Conservation (phyloP, 2,329 filamentous ascomycete species). For the Neocatenulostroma microsporum region DNA sequence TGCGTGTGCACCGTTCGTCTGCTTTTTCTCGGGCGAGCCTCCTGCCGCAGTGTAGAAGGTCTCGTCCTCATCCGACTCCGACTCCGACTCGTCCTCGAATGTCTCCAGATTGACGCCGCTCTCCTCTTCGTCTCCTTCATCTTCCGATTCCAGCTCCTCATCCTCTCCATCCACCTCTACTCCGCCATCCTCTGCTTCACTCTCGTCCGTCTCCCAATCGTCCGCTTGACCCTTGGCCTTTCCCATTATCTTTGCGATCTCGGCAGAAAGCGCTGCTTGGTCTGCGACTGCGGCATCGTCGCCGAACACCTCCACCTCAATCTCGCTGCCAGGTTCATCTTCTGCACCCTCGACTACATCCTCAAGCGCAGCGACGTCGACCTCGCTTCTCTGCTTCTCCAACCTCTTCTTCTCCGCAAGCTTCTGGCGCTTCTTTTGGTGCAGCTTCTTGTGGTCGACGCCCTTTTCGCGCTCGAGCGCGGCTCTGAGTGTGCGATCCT, state of each 20-base stretch:
- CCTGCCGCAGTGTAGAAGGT: slow-evolving; percentile 17
- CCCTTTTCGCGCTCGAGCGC: slow-evolving; percentile 53
- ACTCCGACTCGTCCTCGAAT: slow-evolving; percentile 31
- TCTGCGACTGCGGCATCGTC: no score
- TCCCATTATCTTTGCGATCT: slow-evolving; percentile 20
- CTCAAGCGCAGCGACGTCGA: slow-evolving; percentile 23
- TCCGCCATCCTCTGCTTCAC: slow-evolving; percentile 20
- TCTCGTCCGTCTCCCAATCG: slow-evolving; percentile 26
- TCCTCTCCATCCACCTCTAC: slow-evolving; percentile 35
- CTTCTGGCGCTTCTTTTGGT: slow-evolving; percentile 47
- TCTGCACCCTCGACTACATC: slow-evolving; percentile 22
- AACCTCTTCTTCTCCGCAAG: slow-evolving; percentile 44
- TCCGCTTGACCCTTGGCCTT: slow-evolving; percentile 20
- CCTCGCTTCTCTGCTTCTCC: slow-evolving; percentile 23
- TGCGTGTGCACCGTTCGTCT: slow-evolving; percentile 30
- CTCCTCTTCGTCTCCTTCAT: slow-evolving; percentile 38
- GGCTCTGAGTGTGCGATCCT: slow-evolving; percentile 48
- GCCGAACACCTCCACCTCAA: no score
- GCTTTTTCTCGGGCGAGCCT: slow-evolving; percentile 7
- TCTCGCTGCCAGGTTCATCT: no score
- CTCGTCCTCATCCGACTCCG: slow-evolving; percentile 26
- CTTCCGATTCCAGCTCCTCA: slow-evolving; percentile 26
- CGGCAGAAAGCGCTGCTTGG: slow-evolving; percentile 13
- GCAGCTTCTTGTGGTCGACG: slow-evolving; percentile 65
- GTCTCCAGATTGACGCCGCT: slow-evolving; percentile 28